These are phyloP conservation scores for Ceratocystis smalleyi DNA, from an alignment of 2,329 filamentous ascomycete species.

Conservation along the genomic window DNA sequence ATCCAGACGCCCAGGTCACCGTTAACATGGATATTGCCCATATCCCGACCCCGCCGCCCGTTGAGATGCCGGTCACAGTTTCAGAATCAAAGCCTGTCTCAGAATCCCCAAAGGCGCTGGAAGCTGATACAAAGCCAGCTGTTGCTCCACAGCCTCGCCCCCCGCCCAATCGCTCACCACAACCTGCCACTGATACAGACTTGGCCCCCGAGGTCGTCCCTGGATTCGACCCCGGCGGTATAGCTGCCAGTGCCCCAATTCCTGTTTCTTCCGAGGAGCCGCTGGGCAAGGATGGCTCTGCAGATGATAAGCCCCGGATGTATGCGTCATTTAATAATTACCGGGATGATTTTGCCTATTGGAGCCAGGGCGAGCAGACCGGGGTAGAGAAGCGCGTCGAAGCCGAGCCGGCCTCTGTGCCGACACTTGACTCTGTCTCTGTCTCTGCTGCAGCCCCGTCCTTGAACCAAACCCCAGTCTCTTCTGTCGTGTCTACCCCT, in stretches of 20 bases:
- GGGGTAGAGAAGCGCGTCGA: not conserved
- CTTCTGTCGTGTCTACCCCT: not conserved
- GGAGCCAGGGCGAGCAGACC: not conserved
- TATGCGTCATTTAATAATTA: slow-evolving; percentile 15
- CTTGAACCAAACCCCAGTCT: not conserved
- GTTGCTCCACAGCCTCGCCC: not conserved
- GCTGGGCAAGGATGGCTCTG: not conserved
- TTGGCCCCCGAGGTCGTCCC: not conserved
- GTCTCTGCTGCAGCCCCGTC: not conserved
- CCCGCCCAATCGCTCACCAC: not conserved
- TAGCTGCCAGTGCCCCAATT: not conserved
- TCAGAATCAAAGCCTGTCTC: not conserved
- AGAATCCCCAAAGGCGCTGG: not conserved
- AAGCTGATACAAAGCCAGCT: not conserved
- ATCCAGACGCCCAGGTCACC: not conserved
- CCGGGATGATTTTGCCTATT: slow-evolving; percentile 12
- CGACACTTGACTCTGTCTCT: not conserved
- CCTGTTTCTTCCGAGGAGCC: slow-evolving; percentile 5
- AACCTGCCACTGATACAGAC: not conserved
- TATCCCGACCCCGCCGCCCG: not conserved
- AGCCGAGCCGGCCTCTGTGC: not conserved
- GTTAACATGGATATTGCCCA: not conserved
- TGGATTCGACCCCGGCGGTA: not conserved
- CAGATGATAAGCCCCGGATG: slow-evolving; percentile 7
- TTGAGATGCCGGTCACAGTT: slow-evolving; percentile 1